Evolutionary conservation across 768 basidiomycete species (phyloP), one percentile per base, ranked within the genome.

Genomic region (Austroboletus eburneus): DNA sequence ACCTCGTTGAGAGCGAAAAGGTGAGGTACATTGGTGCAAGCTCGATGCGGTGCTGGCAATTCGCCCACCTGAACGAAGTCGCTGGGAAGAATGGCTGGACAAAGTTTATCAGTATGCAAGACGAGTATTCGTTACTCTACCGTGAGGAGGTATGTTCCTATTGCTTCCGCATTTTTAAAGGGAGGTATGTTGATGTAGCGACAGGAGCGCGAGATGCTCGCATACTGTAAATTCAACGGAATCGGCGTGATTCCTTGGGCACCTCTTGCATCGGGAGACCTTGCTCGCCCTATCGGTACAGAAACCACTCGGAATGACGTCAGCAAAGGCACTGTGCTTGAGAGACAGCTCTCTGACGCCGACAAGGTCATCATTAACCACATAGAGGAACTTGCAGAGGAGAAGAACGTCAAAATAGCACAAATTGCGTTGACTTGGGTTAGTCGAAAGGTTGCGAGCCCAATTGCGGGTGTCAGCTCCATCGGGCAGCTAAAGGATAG

Each of bases 161-260:
- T 38, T 12, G 2, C 8, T 24, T 7, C 10, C 9, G 35, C 1
- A 5, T 17, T 3, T 23, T 21, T 17, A 9, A 32, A 13, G 30
- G 13, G 9, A 4, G 2, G n/a, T 17, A 12, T 3, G 13, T 16
- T 54, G 22, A 57, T 3, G n/a, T 4, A 4, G 3, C 9, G 3
- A 5, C 27, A 75, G 76, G 75, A 77, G 44, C 63, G 69, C 1
- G 73, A 74, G 47, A 71, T 74, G 73, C 56, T 69, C 17, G 57
- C 65, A 4, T 76, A 74, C 57, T 76, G 73, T 56, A 65, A 70
- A 18, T 68, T 65, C 48, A 69, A 73, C 22, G 79, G 79, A 21
- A 75, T 81, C 25, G 77, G 77, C 0, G 57, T 74, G 22, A 77
- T 82, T 25, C 76, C 79, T 0, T 79, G 75, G 72, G 60, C 69